These are phyloP conservation scores for Massarina eburnea DNA, from an alignment of 2,329 filamentous ascomycete species.

Conservation along the genomic window DNA sequence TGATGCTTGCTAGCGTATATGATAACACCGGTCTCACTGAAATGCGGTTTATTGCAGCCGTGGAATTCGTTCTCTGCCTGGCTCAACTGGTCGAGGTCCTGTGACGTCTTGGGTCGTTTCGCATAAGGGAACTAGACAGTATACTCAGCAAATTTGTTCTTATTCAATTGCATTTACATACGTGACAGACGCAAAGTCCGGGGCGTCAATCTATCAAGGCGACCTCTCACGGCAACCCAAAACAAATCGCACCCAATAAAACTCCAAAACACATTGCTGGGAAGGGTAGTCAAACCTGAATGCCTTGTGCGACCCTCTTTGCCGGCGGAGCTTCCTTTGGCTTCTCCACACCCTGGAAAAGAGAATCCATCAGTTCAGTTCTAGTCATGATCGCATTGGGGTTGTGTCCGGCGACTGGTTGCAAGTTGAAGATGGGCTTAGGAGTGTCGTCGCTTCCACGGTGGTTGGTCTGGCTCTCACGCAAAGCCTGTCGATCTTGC, in stretches of 20 bases:
- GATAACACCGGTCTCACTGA: conserved; percentile 74
- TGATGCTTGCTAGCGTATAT: conserved; percentile 60
- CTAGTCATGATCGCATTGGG: conserved; percentile 67
- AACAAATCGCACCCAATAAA: conserved; percentile 46
- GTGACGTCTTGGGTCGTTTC: conserved; percentile 71
- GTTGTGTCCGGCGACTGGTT: conserved; percentile 51
- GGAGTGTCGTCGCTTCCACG: conserved; percentile 47
- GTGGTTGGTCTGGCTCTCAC: conserved; percentile 64
- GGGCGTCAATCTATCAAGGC: conserved; percentile 36
- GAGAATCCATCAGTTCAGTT: conserved; percentile 94
- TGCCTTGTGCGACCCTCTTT: conserved; percentile 62
- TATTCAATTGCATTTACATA: conserved; percentile 48
- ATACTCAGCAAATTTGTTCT: conserved; percentile 42
- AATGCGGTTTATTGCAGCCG: conserved; percentile 73
- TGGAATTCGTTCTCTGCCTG: conserved; percentile 69
- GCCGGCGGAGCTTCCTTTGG: conserved; percentile 50
- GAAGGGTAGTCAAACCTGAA: conserved; percentile 80
- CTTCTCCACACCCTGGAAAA: conserved; percentile 70
- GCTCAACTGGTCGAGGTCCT: conserved; percentile 64
- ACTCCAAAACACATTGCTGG: conserved; percentile 32
- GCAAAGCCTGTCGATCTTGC: conserved; percentile 76
- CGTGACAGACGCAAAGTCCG: conserved; percentile 35
- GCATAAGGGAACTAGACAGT: conserved; percentile 78
- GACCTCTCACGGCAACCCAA: conserved; percentile 36
- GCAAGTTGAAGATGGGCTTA: conserved; percentile 32